A percentile compares a stretch with the other conserved stretches of the same genome.
Conservation (phyloP, 129 eudicot species). For the Helianthus annuus region DNA sequence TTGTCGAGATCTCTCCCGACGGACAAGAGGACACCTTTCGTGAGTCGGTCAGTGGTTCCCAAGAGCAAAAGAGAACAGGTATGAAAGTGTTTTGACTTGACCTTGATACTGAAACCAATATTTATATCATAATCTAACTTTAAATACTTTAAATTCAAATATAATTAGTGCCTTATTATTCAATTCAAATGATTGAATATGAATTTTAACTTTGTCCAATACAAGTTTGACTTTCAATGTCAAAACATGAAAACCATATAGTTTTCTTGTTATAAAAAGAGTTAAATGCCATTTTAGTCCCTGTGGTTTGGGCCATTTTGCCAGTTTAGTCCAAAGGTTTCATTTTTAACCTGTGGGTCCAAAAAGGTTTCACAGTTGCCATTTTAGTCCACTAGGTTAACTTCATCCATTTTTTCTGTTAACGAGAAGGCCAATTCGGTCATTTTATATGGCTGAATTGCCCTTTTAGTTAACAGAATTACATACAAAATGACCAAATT, state of each 20-base stretch:
- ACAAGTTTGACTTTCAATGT: not conserved
- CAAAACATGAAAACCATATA: not conserved
- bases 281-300: too few relatives aligned
- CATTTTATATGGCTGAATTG: too few relatives aligned
- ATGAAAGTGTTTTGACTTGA: constrained; percentile 10
- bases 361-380: too few relatives aligned
- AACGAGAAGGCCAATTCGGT: too few relatives aligned
- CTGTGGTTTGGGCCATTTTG: too few relatives aligned
- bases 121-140: not conserved
- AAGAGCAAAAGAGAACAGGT: constrained; percentile 84
- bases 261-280: not conserved
- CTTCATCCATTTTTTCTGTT: too few relatives aligned
- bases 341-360: too few relatives aligned
- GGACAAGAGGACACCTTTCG: constrained; percentile 50
- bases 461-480: too few relatives aligned
- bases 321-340: too few relatives aligned
- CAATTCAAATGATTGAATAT: not conserved
- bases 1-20: constrained; percentile 50
- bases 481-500: too few relatives aligned
- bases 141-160: not conserved
- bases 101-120: not conserved
- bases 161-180: not conserved
- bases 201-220: not conserved
- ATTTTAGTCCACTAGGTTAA: too few relatives aligned
- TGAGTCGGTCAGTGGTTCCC: constrained; percentile 45